Evolutionary conservation across 208 protist genomes (phyloP).

Genomic region (Phytomonas francai): DNA sequence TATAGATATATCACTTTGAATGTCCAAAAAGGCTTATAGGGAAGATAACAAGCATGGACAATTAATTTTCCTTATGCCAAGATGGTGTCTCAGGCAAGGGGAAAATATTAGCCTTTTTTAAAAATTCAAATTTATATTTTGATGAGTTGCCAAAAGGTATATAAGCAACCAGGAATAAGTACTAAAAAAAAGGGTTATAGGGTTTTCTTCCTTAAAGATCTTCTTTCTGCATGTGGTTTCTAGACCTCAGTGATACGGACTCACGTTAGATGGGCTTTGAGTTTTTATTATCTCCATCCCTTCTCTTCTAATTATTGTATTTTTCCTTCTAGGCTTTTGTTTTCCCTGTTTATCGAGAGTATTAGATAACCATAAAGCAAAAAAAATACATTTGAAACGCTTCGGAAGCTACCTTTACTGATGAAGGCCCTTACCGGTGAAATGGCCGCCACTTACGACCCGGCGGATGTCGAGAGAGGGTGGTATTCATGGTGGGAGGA

Average conservation of each 20-base stretch:
- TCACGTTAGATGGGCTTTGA: background rate
- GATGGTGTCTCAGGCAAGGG: conserved; percentile 2
- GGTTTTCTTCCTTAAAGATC: background rate
- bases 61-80: conserved; percentile 4
- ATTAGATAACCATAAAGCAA: conserved; percentile 1
- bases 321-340: conserved; percentile 5
- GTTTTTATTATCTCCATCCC: background rate
- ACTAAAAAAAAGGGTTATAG: background rate
- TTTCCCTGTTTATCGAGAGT: conserved; percentile 3
- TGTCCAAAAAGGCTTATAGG: background rate
- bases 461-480: conserved; percentile 90
- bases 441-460: conserved; percentile 91
- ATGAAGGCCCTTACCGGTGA: conserved; percentile 76
- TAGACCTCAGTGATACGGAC: background rate
- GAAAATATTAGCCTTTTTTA: background rate
- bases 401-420: conserved; percentile 38
- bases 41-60: background rate
- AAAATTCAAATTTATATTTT: background rate
- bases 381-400: conserved; percentile 21
- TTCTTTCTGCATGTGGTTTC: background rate
- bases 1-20: background rate
- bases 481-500: conserved; percentile 99
- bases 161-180: background rate
- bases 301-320: background rate
- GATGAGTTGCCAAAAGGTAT: background rate